Base-by-base conservation (phyloP, 2,329 filamentous ascomycete genomes). In the Calonectria henricotiae region DNA sequence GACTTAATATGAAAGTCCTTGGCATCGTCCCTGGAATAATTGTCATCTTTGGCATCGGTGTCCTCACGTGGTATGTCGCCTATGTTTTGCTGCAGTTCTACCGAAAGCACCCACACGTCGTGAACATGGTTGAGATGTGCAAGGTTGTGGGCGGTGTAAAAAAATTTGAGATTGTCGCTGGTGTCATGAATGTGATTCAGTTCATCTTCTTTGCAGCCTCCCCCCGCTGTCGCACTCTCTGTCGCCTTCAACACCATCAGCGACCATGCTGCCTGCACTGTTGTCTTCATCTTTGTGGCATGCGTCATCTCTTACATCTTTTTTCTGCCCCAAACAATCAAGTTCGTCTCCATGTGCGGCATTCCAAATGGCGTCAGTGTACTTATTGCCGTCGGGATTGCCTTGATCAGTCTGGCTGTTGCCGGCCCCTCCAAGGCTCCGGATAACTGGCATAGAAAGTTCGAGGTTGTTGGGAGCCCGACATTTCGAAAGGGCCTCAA, bases 121-220 rank as follows among this genome's bases (percentile, higher is more conserved):
- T 90, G 71, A 91, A 92, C 79, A 90, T 93, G 17, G 92, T 90
- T 76, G 91, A 93, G 75, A 89, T 93, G 88, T 86, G 87, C 86
- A 76, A 86, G 85, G 73, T 88, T 83, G 74, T 88, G 83, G 83
- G 77, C 12, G 76, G 76, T 0, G 4, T 65, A 0, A 71, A 66
- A 0, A 71, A 66, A 51, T 70, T 77, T 0, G 75, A 76, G 39
- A 23, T 65, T 0, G 2, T 77, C 1, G 75, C 75, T 9, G 75
- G 75, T 11, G 60, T 76, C 0, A 65, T 76, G 7, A 74, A 75
- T 60, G 74, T 77, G 61, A 73, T 76, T 5, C 75, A 76, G 12
- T 71, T 76, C 0, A 65, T 76, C 9, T 76, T 76, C 20, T 68
- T 75, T 12, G 73, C 74, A 23, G 74, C 75, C 0, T 76, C 75